Base-by-base conservation (phyloP, 805 yeast species). In the Hanseniaspora singularis region DNA sequence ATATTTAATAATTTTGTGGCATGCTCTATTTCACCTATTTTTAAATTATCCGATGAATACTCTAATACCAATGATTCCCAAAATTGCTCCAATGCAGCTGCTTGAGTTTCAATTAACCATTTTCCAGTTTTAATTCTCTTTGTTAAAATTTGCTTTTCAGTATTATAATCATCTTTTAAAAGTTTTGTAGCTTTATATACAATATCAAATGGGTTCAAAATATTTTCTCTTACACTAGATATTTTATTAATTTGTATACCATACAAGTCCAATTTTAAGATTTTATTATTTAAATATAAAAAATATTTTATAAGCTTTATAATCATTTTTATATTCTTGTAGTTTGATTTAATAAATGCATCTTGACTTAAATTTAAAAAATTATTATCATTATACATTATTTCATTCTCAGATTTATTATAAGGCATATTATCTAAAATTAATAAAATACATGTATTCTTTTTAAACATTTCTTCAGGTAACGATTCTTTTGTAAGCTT, bases 51-150 rank as follows among this genome's bases (percentile, higher is more conserved):
- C 15, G 12, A 27, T 4, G 36, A 31, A 22, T 34, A 28, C 36
- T 42, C 46, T 16, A 42, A 14, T 19, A 27, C 39, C 14, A 42
- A 28, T n/a, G 46, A 34, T 20, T 34, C 33, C 33, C 33, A 42
- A 27, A 42, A 42, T 16, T 42, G 46, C 9, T 27, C 27, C 7
- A 42, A 11, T 2, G 31, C 28, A 2, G 36, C 19, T 12, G 30
- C 9, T 19, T 42, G 46, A 8, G 27, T 28, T 3, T 42, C 26
- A 27, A 28, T 34, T 6, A 42, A 15, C 46, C 46, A 42, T 15
- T 34, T n/a, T 22, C 12, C 15, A 1, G 16, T 14, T 6, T 15
- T 12, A 14, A 40, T 18, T 15, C 16, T 18, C 8, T 23, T 23
- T 11, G 26, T 12, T 4, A 4, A 11, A 2, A 15, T 24, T 33